Evolutionary conservation across 1,284 basidiomycete genomes (phyloP).

Genomic region (Stereum hirsutum): DNA sequence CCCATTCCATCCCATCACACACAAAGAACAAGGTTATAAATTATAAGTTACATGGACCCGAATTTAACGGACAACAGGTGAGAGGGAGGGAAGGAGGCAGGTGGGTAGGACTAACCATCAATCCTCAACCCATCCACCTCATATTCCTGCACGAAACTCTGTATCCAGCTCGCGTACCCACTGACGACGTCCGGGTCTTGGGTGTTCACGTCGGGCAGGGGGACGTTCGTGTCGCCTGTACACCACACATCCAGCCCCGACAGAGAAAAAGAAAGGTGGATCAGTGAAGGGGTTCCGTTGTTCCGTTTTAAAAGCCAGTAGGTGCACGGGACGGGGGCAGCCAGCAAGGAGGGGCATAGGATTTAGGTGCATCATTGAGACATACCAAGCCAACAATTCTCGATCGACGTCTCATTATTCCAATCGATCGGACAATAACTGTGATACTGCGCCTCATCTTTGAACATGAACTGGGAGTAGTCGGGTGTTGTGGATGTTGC

Average conservation of each 20-base stretch:
- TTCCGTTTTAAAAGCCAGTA: no score
- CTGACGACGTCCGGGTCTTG: constrained; percentile 47
- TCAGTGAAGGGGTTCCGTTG: no score
- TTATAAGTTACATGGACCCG: no score
- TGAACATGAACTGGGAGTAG: constrained; percentile 52
- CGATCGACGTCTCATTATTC: constrained; percentile 52
- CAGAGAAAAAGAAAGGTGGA: no score
- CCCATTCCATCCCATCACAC: neutral
- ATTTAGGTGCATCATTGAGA: no score
- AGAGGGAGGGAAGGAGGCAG: neutral
- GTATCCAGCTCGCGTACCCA: constrained; percentile 54
- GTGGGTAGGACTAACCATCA: constrained; percentile 47
- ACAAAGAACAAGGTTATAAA: neutral
- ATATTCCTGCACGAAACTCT: constrained; percentile 51
- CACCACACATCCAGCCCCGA: no score
- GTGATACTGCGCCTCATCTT: constrained; percentile 46
- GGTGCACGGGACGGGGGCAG: no score
- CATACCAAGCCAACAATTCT: constrained; percentile 74
- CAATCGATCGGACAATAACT: constrained; percentile 57
- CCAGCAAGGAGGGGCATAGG: no score
- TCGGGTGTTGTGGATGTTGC: constrained; percentile 46
- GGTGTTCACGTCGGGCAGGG: constrained; percentile 69
- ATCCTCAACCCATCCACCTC: constrained; percentile 67
- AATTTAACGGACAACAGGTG: neutral
- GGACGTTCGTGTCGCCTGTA: constrained; percentile 55